Evolutionary conservation across 1,139 yeast species (phyloP).

Genomic region (Nakaseomyces glabratus): DNA sequence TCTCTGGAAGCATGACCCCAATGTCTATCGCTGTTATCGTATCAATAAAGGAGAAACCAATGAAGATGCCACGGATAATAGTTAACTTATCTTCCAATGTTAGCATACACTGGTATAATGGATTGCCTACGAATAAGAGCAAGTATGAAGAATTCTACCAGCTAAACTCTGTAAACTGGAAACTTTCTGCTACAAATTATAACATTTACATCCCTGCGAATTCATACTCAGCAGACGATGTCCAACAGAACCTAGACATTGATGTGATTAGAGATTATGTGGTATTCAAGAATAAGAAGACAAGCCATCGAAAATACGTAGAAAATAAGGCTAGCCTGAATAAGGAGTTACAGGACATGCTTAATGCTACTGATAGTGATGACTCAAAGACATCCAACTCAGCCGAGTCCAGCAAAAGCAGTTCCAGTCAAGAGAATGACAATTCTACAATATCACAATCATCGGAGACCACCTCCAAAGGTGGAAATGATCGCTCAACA

Average conservation of each 20-base stretch:
- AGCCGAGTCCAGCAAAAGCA: slow-evolving; percentile 1
- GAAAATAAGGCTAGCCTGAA: slow-evolving; percentile 7
- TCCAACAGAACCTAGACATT: slow-evolving; percentile 11
- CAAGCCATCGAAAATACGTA: slow-evolving; percentile 5
- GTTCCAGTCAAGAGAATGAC: not conserved
- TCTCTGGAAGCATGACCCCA: slow-evolving; percentile 18
- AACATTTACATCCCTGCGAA: slow-evolving; percentile 36
- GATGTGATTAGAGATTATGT: slow-evolving; percentile 6
- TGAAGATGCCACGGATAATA: slow-evolving; percentile 21
- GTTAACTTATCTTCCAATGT: slow-evolving; percentile 27
- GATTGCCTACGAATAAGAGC: slow-evolving; percentile 35
- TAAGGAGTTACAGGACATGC: slow-evolving; percentile 2
- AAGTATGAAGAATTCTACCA: slow-evolving; percentile 36
- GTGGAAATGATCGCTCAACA: slow-evolving; percentile 8
- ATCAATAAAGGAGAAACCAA: slow-evolving; percentile 21
- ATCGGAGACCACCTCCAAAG: slow-evolving; percentile 7
- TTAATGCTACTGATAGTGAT: slow-evolving; percentile 6
- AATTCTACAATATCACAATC: not conserved
- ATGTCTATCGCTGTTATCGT: slow-evolving; percentile 19
- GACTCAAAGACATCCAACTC: not conserved
- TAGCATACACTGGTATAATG: slow-evolving; percentile 43
- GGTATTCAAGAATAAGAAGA: slow-evolving; percentile 15
- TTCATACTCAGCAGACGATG: slow-evolving; percentile 15
- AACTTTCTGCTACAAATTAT: slow-evolving; percentile 36
- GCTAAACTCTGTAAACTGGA: slow-evolving; percentile 41